Conservation (phyloP, 2,329 filamentous ascomycete species). For the Xylariaceae sp. region DNA sequence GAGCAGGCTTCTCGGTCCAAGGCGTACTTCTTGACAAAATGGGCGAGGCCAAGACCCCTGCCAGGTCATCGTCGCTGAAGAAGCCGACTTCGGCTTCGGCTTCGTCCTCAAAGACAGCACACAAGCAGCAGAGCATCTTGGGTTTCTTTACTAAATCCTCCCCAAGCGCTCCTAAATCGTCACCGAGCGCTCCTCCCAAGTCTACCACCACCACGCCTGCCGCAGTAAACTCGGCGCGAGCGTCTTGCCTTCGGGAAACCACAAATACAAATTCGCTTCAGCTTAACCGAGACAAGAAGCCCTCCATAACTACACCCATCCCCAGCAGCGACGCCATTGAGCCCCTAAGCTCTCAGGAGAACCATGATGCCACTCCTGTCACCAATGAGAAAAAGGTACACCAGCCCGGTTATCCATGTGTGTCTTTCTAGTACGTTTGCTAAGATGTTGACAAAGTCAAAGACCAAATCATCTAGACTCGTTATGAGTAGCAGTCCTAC, state of each 20-base stretch:
- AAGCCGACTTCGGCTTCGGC: conserved; percentile 43
- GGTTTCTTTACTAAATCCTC: conserved; percentile 69
- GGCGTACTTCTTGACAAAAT: conserved; percentile 15
- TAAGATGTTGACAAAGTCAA: conserved; percentile 36
- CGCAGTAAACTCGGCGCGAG: conserved; percentile 22
- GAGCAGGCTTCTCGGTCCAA: background rate
- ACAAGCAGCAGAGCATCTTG: conserved; percentile 69
- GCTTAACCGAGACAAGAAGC: conserved; percentile 35
- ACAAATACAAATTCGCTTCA: conserved; percentile 43
- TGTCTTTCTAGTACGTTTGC: conserved; percentile 38
- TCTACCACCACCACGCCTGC: conserved; percentile 26
- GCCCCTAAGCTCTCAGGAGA: conserved; percentile 63
- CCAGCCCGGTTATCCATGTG: conserved; percentile 47
- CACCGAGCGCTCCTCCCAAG: conserved; percentile 26
- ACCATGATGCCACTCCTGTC: conserved; percentile 42
- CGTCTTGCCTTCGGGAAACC: conserved; percentile 42
- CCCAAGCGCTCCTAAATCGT: conserved; percentile 41
- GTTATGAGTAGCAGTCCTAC: conserved; percentile 63
- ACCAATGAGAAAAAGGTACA: conserved; percentile 39
- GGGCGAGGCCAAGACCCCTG: conserved; percentile 30
- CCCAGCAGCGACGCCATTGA: conserved; percentile 74
- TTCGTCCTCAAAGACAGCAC: conserved; percentile 34
- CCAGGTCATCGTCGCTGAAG: conserved; percentile 38
- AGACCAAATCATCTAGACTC: conserved; percentile 40
- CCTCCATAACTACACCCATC: conserved; percentile 58